phyloP scores from a whole-genome alignment of 176 grass and related monocot species.

The Aegilops speltoides region DNA sequence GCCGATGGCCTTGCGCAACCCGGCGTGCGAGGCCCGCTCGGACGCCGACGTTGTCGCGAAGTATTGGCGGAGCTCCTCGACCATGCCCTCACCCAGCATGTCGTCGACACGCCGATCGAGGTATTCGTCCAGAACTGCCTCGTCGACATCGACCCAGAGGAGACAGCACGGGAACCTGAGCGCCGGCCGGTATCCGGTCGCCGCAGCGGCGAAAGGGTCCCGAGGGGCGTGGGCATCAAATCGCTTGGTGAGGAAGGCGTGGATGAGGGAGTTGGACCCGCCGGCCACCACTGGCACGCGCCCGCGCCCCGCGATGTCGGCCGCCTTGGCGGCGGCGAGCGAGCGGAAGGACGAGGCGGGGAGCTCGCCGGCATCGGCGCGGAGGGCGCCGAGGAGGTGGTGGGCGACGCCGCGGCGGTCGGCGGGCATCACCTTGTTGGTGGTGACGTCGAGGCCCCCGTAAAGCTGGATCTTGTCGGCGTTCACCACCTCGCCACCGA shows the following conservation, averaged over 20 bases:
- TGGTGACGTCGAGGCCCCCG: constrained; percentile 77
- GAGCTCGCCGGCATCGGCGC: constrained; percentile 47
- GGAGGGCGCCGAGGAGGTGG: constrained; percentile 77
- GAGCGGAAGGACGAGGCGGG: constrained; percentile 28
- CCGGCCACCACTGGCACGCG: constrained; percentile 72
- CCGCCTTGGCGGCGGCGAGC: constrained; percentile 33
- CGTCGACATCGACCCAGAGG: constrained; percentile 84
- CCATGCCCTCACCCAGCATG: constrained; percentile 77
- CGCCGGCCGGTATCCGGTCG: constrained; percentile 28
- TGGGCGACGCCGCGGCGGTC: constrained; percentile 71
- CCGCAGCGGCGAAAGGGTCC: constrained; percentile 50
- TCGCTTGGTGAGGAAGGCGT: constrained; percentile 48
- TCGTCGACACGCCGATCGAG: constrained; percentile 88
- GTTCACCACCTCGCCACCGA: constrained; percentile 81
- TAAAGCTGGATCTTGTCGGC: constrained; percentile 96
- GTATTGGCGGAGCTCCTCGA: constrained; percentile 69
- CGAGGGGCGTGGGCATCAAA: background rate
- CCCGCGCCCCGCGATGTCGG: constrained; percentile 38
- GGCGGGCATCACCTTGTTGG: constrained; percentile 65
- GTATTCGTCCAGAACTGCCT: constrained; percentile 49
- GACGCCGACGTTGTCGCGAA: constrained; percentile 47
- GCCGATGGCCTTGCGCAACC: constrained; percentile 78
- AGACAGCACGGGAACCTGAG: constrained; percentile 71
- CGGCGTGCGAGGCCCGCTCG: constrained; percentile 57
- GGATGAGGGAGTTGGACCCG: constrained; percentile 90